Conservation (phyloP, 1,284 basidiomycete species). For the Leccinum insolens region DNA sequence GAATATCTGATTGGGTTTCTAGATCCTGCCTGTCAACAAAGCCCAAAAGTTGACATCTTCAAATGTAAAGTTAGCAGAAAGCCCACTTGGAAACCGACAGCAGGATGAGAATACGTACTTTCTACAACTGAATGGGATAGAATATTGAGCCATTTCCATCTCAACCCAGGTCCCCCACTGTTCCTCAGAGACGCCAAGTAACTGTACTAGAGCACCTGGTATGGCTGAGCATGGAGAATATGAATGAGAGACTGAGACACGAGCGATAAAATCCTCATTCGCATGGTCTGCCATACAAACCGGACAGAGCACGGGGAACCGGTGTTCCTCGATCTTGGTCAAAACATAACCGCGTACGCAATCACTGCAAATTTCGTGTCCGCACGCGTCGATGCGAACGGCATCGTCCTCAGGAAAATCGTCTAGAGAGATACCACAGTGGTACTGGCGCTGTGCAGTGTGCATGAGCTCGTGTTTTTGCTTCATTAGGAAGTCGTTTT, state of each 20-base stretch:
- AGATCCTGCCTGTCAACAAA: slow-evolving; percentile 54
- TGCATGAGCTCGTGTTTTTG: slow-evolving; percentile 39
- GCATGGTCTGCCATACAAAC: slow-evolving; percentile 43
- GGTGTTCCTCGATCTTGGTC: slow-evolving; percentile 51
- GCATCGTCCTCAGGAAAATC: slow-evolving; percentile 47
- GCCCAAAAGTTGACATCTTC: slow-evolving; percentile 50
- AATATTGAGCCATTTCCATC: slow-evolving; percentile 48
- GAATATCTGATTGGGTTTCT: slow-evolving; percentile 41
- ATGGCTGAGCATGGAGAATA: slow-evolving; percentile 38
- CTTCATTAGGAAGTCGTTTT: slow-evolving; percentile 41
- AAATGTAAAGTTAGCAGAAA: background rate
- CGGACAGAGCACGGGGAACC: slow-evolving; percentile 65
- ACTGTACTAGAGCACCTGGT: slow-evolving; percentile 40
- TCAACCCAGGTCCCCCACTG: slow-evolving; percentile 54
- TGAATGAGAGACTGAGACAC: background rate
- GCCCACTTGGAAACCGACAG: background rate
- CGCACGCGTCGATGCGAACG: slow-evolving; percentile 48
- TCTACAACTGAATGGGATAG: slow-evolving; percentile 44
- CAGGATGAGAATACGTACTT: slow-evolving; percentile 19
- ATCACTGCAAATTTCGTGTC: slow-evolving; percentile 56
- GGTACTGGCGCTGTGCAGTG: slow-evolving; percentile 39
- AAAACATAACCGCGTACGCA: slow-evolving; percentile 51
- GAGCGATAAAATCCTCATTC: slow-evolving; percentile 27
- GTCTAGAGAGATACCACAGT: slow-evolving; percentile 63
- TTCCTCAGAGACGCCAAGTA: slow-evolving; percentile 52